Conservation (phyloP, 192 early-diverging fungal species). For the Coemansia sp. region DNA sequence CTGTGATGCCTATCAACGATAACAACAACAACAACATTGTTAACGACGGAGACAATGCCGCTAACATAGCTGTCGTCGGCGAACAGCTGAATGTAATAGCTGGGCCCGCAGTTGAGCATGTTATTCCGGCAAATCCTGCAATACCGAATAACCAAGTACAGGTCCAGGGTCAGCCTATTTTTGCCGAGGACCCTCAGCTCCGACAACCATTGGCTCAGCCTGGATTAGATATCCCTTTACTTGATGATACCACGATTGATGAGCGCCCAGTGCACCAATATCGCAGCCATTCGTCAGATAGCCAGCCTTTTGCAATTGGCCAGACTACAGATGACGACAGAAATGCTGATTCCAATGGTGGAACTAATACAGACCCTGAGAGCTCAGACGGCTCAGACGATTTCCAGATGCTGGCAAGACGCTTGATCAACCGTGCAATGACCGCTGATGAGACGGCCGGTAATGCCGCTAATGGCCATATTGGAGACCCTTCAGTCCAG, state of each 20-base stretch:
- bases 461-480: background rate
- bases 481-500: too few species aligned
- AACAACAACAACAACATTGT: too few species aligned
- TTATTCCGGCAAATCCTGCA: background rate
- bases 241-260: conserved; percentile 25
- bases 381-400: too few species aligned
- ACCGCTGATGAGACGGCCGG: background rate
- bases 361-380: too few species aligned
- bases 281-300: conserved; percentile 1
- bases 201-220: conserved; percentile 34
- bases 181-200: conserved; percentile 39
- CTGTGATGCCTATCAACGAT: background rate
- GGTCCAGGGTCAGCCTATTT: conserved; percentile 24
- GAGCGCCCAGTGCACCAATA: conserved; percentile 27
- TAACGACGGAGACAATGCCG: too few species aligned
- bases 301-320: background rate
- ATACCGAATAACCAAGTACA: conserved; percentile 1
- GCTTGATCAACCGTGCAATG: background rate
- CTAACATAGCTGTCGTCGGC: too few species aligned
- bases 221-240: conserved; percentile 19
- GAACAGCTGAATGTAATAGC: background rate
- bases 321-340: too few species aligned
- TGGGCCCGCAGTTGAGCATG: conserved; percentile 3
- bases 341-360: too few species aligned
- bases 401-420: too few species aligned